phyloP scores from a whole-genome alignment of 2,329 filamentous ascomycete genomes.

The Elsinoe ampelina region DNA sequence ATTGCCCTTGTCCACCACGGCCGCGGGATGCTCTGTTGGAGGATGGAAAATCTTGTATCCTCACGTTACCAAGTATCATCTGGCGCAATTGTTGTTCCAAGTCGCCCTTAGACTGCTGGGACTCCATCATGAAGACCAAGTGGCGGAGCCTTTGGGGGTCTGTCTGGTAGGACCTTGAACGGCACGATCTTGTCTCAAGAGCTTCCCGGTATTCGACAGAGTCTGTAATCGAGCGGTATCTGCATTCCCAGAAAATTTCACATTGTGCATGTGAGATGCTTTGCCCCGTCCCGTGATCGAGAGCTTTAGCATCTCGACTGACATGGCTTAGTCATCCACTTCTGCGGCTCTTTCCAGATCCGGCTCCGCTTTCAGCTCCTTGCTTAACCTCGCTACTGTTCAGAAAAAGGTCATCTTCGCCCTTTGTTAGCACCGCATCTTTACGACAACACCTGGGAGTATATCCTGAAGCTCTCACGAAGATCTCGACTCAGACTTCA shows the following conservation, averaged over 20 bases:
- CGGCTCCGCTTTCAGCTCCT: not conserved
- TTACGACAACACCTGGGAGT: not conserved
- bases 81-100: conserved; percentile 51
- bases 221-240: not conserved
- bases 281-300: not conserved
- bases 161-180: too few species aligned
- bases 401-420: not conserved
- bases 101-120: conserved; percentile 16
- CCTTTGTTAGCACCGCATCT: conserved; percentile 21
- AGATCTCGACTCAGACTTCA: not conserved
- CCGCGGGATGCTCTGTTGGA: not conserved
- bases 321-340: not conserved
- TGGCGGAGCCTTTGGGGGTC: not conserved
- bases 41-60: not conserved
- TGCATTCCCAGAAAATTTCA: not conserved
- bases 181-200: too few species aligned
- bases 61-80: conserved; percentile 49
- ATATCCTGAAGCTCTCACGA: not conserved
- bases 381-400: conserved; percentile 14
- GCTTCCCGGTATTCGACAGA: not conserved
- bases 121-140: conserved; percentile 12
- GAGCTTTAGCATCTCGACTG: not conserved
- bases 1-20: not conserved
- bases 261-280: not conserved
- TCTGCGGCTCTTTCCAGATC: not conserved